phyloP scores from a whole-genome alignment of 257 asterid genomes.

The Voacanga thouarsii region DNA sequence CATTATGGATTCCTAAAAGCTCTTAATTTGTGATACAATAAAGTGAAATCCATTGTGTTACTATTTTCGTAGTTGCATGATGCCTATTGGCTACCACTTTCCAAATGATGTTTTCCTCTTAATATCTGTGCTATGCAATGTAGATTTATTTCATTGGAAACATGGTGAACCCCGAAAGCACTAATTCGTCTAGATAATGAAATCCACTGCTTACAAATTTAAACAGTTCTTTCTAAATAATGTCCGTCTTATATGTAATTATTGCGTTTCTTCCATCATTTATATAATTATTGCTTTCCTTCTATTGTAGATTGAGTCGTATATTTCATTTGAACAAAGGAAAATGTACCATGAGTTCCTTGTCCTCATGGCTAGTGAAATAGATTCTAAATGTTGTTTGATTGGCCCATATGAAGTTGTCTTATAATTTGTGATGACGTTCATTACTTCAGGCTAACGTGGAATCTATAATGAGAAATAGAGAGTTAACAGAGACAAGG shows the following conservation, averaged over 20 bases:
- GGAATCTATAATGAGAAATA: conserved; percentile 88
- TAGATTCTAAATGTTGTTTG: background rate
- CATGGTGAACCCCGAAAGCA: background rate
- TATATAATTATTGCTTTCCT: background rate
- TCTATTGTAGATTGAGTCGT: background rate
- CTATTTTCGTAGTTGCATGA: background rate
- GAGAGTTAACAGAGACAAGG: conserved; percentile 98
- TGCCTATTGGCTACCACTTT: background rate
- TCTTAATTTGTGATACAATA: background rate
- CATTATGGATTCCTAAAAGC: background rate
- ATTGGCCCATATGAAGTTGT: background rate
- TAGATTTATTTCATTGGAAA: background rate
- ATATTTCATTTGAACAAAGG: background rate
- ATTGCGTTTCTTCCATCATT: too few species aligned
- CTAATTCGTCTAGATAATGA: background rate
- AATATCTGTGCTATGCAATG: background rate
- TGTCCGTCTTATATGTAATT: too few species aligned
- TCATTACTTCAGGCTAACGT: conserved; percentile 60
- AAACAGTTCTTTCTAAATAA: background rate
- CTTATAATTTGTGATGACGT: conserved; percentile 11
- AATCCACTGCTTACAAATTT: background rate
- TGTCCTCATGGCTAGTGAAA: background rate
- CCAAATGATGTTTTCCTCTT: background rate
- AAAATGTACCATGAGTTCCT: background rate
- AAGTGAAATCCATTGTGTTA: background rate